Evolutionary conservation across 345 rosid genomes (phyloP).

Genomic region (Punica granatum): DNA sequence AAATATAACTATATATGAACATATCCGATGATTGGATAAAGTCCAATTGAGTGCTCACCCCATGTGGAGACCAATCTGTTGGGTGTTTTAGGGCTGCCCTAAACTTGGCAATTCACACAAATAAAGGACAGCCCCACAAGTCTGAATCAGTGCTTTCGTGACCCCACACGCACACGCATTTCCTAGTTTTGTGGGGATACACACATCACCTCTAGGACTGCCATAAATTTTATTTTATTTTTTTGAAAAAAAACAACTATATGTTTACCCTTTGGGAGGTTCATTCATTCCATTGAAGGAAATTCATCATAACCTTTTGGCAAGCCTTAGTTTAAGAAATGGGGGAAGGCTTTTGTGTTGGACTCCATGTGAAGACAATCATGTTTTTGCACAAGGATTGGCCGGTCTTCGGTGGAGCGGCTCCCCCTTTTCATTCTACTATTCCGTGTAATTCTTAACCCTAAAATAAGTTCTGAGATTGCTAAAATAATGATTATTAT

Average conservation of each 20-base stretch:
- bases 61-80: constrained; percentile 1
- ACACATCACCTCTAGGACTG: not conserved
- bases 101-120: not conserved
- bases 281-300: not conserved
- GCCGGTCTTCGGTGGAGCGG: not conserved
- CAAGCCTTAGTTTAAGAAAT: not conserved
- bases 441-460: no score
- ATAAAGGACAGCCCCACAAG: not conserved
- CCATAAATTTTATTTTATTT: not conserved
- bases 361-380: not conserved
- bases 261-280: not conserved
- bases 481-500: no score
- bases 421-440: no score
- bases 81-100: not conserved
- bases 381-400: not conserved
- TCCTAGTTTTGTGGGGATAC: not conserved
- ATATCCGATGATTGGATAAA: not conserved
- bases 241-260: not conserved
- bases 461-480: no score
- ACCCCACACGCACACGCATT: not conserved
- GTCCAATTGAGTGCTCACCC: not conserved
- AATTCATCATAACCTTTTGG: not conserved
- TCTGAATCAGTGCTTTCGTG: not conserved
- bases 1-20: not conserved
- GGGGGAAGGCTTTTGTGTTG: not conserved